Percentiles rank a stretch among this genome's conserved stretches.
Conservation (phyloP, 371 early-diverging fungal species). For the Blakeslea trispora region DNA sequence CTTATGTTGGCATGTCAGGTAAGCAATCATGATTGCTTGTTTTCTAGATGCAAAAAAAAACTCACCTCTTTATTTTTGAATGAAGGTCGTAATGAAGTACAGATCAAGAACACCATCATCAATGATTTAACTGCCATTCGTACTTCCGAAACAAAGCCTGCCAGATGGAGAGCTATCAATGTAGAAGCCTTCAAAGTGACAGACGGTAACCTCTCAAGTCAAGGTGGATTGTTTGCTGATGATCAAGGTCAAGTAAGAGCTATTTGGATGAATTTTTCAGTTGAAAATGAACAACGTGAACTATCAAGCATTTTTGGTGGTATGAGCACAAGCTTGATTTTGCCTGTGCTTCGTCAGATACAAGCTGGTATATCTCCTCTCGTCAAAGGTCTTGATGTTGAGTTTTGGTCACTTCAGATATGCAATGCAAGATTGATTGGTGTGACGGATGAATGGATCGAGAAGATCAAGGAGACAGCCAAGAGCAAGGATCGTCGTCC, state of each 20-base stretch:
- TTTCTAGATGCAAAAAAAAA: too few species aligned
- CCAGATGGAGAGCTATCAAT: constrained; percentile 75
- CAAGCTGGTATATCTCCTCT: constrained; percentile 37
- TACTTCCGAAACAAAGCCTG: constrained; percentile 58
- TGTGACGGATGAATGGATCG: constrained; percentile 71
- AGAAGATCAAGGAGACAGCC: constrained; percentile 64
- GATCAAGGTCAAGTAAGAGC: constrained; percentile 69
- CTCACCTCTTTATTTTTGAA: too few species aligned
- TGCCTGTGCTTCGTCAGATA: constrained; percentile 37
- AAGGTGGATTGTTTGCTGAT: constrained; percentile 76
- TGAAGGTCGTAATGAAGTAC: constrained; percentile 48
- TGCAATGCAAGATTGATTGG: constrained; percentile 82
- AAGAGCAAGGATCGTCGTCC: constrained; percentile 35
- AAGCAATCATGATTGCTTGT: too few species aligned
- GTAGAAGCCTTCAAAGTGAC: constrained; percentile 76
- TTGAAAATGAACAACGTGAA: constrained; percentile 57
- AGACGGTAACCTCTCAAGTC: constrained; percentile 54
- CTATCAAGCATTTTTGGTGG: constrained; percentile 63
- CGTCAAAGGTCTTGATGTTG: constrained; percentile 65
- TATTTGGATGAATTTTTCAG: constrained; percentile 74
- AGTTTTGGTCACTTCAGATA: constrained; percentile 77
- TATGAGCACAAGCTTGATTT: constrained; percentile 39
- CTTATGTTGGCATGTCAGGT: constrained; percentile 60
- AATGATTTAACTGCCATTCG: constrained; percentile 59
- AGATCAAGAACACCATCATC: constrained; percentile 57